Conservation (phyloP, 805 yeast species). For the Brettanomyces sp. region DNA sequence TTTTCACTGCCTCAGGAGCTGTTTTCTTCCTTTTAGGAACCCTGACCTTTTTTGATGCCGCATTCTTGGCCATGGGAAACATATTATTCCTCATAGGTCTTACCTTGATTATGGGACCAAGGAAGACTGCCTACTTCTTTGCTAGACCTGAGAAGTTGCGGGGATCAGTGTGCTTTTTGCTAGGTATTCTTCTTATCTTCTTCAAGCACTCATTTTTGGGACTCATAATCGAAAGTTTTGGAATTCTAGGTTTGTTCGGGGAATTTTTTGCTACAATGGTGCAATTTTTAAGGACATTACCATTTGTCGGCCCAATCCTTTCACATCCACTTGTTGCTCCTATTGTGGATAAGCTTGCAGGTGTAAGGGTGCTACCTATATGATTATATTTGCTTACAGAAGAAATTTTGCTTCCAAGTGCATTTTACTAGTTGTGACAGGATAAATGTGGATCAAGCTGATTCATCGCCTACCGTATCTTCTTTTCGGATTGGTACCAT, state of each 20-base stretch:
- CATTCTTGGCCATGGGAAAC: slow-evolving; percentile 84
- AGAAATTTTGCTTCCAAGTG: no score
- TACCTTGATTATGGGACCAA: slow-evolving; percentile 77
- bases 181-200: slow-evolving; percentile 72
- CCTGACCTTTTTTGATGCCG: slow-evolving; percentile 78
- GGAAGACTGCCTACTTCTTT: slow-evolving; percentile 73
- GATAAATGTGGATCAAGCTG: no score
- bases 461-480: no score
- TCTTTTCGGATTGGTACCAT: neutral
- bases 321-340: slow-evolving; percentile 83
- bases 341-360: slow-evolving; percentile 51
- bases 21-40: slow-evolving; percentile 75
- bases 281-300: slow-evolving; percentile 78
- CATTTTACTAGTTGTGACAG: no score
- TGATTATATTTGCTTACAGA: slow-evolving; percentile 15
- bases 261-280: slow-evolving; percentile 88
- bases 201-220: slow-evolving; percentile 75
- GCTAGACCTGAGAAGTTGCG: slow-evolving; percentile 79
- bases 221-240: slow-evolving; percentile 74
- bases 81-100: slow-evolving; percentile 74
- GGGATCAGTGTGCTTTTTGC: slow-evolving; percentile 70
- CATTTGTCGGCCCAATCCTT: slow-evolving; percentile 77
- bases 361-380: slow-evolving; percentile 59
- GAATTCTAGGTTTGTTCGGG: slow-evolving; percentile 81
- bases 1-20: slow-evolving; percentile 79